phyloP scores from a whole-genome alignment of 371 early-diverging fungal genomes.

The Capillidium heterosporum region DNA sequence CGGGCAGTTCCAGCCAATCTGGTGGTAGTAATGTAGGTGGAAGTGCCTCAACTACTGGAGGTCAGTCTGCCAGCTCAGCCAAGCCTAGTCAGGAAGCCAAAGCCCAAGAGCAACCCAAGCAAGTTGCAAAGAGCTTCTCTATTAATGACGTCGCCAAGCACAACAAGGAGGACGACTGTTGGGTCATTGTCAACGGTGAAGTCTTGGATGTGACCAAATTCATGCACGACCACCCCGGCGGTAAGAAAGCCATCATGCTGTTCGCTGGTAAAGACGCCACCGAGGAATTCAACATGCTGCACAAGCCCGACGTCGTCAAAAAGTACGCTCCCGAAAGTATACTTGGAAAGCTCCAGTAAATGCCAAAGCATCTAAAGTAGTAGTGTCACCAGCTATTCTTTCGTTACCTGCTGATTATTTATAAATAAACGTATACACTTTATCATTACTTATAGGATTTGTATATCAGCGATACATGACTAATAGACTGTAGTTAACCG shows the following conservation, averaged over 20 bases:
- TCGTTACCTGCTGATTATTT: no score
- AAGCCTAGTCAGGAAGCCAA: conserved; percentile 12
- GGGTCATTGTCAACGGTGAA: conserved; percentile 83
- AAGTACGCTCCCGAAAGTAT: conserved; percentile 71
- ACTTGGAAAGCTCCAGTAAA: conserved; percentile 29
- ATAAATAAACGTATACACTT: no score
- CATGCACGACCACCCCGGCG: conserved; percentile 71
- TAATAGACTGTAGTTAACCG: no score
- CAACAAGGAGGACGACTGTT: conserved; percentile 75
- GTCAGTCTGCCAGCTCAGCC: conserved; percentile 11
- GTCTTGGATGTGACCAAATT: conserved; percentile 88
- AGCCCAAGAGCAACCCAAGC: conserved; percentile 14
- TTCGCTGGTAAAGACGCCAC: conserved; percentile 75
- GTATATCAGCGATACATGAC: no score
- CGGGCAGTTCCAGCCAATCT: conserved; percentile 9
- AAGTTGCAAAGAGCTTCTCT: conserved; percentile 20
- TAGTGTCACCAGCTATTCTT: no score
- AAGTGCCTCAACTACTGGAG: conserved; percentile 11
- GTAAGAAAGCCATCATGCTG: conserved; percentile 67
- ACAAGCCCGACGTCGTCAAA: conserved; percentile 67
- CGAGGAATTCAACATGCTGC: conserved; percentile 84
- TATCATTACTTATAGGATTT: no score
- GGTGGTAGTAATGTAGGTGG: conserved; percentile 7
- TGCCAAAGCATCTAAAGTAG: no score
- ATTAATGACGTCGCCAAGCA: conserved; percentile 71